phyloP scores from a whole-genome alignment of 441 rosid species.

The Kokia cookei region DNA sequence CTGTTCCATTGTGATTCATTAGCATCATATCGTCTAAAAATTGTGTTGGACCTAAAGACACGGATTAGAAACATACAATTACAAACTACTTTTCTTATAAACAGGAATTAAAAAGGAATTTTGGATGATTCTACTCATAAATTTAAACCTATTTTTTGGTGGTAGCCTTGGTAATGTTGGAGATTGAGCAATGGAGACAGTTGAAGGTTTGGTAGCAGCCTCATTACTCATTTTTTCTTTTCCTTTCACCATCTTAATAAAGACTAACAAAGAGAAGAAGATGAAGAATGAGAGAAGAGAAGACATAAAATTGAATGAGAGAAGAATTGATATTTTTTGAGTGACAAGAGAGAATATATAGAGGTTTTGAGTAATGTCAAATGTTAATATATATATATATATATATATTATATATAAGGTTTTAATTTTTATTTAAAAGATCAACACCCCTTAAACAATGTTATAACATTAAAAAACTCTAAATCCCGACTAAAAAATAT shows the following conservation, averaged over 20 bases:
- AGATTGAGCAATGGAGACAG: not conserved
- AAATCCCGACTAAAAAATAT: too few species aligned
- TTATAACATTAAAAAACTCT: too few species aligned
- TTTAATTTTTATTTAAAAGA: too few species aligned
- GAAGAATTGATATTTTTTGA: too few species aligned
- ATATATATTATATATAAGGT: too few species aligned
- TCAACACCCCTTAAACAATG: too few species aligned
- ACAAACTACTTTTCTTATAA: not conserved
- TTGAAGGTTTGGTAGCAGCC: not conserved
- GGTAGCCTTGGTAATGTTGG: not conserved
- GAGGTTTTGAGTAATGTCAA: too few species aligned
- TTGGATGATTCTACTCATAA: not conserved
- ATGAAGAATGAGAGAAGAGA: too few species aligned
- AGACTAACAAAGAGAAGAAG: not conserved
- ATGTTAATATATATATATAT: too few species aligned
- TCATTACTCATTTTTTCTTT: not conserved
- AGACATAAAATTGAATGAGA: too few species aligned
- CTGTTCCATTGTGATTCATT: not conserved
- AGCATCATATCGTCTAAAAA: not conserved
- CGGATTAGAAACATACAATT: not conserved
- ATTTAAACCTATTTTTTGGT: not conserved
- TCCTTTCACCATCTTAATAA: not conserved
- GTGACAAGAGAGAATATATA: too few species aligned
- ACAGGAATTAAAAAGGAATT: not conserved
- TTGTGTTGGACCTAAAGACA: not conserved